phyloP scores from a whole-genome alignment of 768 basidiomycete species.

The Kwoniella dejecticola region DNA sequence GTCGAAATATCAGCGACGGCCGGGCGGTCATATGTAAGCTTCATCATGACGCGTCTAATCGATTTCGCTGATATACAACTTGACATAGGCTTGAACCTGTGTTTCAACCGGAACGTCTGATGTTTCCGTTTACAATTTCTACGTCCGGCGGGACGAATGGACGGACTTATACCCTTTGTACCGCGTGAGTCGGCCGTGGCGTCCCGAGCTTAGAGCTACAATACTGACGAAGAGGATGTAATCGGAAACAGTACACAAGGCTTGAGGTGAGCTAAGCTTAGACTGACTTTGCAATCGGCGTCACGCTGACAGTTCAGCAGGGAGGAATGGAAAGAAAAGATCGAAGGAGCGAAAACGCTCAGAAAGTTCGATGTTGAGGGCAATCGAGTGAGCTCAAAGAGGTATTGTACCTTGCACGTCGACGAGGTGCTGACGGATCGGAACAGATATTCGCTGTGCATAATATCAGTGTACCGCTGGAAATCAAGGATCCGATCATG shows the following conservation, averaged over 20 bases:
- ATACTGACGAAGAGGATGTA: background rate
- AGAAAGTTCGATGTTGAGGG: slow-evolving; percentile 46
- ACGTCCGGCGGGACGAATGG: slow-evolving; percentile 24
- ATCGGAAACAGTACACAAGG: slow-evolving; percentile 26
- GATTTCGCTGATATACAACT: background rate
- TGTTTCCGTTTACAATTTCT: slow-evolving; percentile 49
- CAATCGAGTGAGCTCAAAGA: slow-evolving; percentile 36
- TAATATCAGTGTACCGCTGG: slow-evolving; percentile 27
- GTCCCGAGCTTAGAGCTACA: background rate
- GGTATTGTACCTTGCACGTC: no score
- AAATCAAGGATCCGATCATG: slow-evolving; percentile 29
- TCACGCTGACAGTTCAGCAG: slow-evolving; percentile 15
- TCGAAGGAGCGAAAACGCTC: slow-evolving; percentile 42
- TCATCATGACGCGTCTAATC: background rate
- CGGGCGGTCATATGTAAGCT: slow-evolving; percentile 18
- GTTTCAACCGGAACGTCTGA: slow-evolving; percentile 41
- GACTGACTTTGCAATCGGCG: background rate
- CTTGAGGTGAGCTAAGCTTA: slow-evolving; percentile 22
- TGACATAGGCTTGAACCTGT: slow-evolving; percentile 27
- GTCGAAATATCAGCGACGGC: slow-evolving; percentile 15
- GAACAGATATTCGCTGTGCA: slow-evolving; percentile 40
- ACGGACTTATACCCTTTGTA: slow-evolving; percentile 44
- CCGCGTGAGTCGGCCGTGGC: slow-evolving; percentile 26
- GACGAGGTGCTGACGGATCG: background rate
- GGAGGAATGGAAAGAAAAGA: slow-evolving; percentile 45